A percentile compares a stretch with the other conserved stretches of the same genome.
Evolutionary conservation across 2,329 filamentous ascomycete genomes (phyloP).

Genomic region (Aphanoascus verrucosus): DNA sequence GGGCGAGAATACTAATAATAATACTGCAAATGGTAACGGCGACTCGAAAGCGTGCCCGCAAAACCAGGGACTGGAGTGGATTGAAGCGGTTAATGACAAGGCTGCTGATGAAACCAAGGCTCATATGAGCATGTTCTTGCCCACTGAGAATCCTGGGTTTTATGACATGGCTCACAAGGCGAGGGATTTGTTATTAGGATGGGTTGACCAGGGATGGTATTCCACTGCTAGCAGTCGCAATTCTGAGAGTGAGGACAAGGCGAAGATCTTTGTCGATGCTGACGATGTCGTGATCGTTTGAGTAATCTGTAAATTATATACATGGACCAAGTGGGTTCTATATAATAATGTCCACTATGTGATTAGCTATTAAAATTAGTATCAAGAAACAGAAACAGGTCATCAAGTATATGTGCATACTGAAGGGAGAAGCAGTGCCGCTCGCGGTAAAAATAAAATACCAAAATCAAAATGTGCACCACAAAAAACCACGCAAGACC

Average conservation of each 20-base stretch:
- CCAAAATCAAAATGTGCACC: neutral
- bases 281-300: neutral
- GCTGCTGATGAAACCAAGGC: constrained; percentile 68
- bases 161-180: constrained; percentile 31
- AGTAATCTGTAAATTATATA: neutral
- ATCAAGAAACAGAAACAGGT: neutral
- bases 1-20: constrained; percentile 20
- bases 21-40: constrained; percentile 21
- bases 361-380: constrained; percentile 8
- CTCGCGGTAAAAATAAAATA: neutral
- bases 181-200: constrained; percentile 30
- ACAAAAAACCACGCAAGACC: neutral
- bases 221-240: neutral
- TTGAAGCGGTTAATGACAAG: constrained; percentile 63
- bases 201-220: constrained; percentile 35
- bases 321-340: neutral
- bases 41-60: constrained; percentile 31
- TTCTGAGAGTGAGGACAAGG: neutral
- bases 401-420: constrained; percentile 2
- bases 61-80: constrained; percentile 41
- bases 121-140: constrained; percentile 50
- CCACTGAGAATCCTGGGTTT: constrained; percentile 37
- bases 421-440: neutral
- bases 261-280: neutral
- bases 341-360: neutral